These are phyloP conservation scores for Paraleonurus japonicus DNA, from an alignment of 257 asterid species.

Conservation along the genomic window DNA sequence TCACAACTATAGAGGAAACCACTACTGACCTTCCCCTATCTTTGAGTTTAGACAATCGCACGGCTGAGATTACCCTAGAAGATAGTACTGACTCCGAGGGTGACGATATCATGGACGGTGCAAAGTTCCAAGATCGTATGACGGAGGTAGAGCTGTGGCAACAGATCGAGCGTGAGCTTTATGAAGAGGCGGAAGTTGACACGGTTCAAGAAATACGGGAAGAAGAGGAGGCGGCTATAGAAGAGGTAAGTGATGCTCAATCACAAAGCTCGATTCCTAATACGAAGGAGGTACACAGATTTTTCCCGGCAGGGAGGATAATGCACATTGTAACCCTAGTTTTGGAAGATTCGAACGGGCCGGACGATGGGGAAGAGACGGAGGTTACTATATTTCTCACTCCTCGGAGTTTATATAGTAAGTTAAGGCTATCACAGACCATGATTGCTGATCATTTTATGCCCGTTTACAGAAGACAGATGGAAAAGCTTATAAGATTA, in stretches of 20 bases:
- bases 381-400: slow-evolving; percentile 74
- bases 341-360: slow-evolving; percentile 35
- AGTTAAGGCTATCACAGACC: slow-evolving; percentile 76
- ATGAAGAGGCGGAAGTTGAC: slow-evolving; percentile 47
- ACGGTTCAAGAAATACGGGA: slow-evolving; percentile 67
- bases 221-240: slow-evolving; percentile 81
- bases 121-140: slow-evolving; percentile 61
- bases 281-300: slow-evolving; percentile 82
- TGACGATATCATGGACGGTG: slow-evolving; percentile 47
- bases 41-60: slow-evolving; percentile 34
- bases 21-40: slow-evolving; percentile 44
- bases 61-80: slow-evolving; percentile 33
- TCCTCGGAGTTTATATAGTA: slow-evolving; percentile 71
- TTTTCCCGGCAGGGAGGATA: slow-evolving; percentile 84
- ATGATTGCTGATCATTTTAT: slow-evolving; percentile 96
- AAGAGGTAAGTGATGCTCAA: slow-evolving; percentile 54
- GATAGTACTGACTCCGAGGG: slow-evolving; percentile 25
- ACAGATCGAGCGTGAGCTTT: slow-evolving; percentile 89
- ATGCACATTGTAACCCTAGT: slow-evolving; percentile 82
- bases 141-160: slow-evolving; percentile 95
- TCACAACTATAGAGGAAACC: slow-evolving; percentile 41
- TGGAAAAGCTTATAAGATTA: slow-evolving; percentile 69
- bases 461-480: slow-evolving; percentile 85
- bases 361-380: slow-evolving; percentile 35
- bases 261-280: slow-evolving; percentile 48